phyloP scores from a whole-genome alignment of 83 land plant genomes.

The Larix sibirica region DNA sequence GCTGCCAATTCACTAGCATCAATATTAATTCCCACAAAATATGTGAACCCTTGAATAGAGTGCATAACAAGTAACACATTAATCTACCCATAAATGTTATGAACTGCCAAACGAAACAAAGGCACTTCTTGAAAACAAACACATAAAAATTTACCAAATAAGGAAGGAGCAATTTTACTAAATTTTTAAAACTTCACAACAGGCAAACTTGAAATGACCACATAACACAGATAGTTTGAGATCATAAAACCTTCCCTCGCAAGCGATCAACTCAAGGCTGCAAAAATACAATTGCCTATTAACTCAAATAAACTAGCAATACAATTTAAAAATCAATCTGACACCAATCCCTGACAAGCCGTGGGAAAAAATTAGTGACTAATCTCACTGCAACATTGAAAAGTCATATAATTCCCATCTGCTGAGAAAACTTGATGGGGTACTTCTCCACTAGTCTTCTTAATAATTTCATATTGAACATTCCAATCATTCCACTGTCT shows the following conservation, averaged over 20 bases:
- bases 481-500: slow-evolving; percentile 11
- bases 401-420: neutral
- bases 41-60: too few species aligned
- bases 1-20: too few species aligned
- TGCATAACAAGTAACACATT: too few species aligned
- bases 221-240: neutral
- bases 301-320: neutral
- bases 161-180: neutral
- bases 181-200: neutral
- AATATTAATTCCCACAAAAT: too few species aligned
- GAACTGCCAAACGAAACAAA: neutral
- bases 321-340: neutral
- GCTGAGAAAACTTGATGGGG: neutral
- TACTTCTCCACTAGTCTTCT: neutral
- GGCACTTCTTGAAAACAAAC: neutral
- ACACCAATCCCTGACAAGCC: neutral
- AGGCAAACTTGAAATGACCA: neutral
- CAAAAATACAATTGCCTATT: neutral
- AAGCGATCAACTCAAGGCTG: neutral
- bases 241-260: neutral
- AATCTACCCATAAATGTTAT: neutral
- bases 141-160: neutral
- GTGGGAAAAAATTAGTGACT: neutral
- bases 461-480: neutral
- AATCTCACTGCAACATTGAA: neutral